These are phyloP conservation scores for Erythrophleum fordii DNA, from an alignment of 306 rosid species.

Conservation along the genomic window DNA sequence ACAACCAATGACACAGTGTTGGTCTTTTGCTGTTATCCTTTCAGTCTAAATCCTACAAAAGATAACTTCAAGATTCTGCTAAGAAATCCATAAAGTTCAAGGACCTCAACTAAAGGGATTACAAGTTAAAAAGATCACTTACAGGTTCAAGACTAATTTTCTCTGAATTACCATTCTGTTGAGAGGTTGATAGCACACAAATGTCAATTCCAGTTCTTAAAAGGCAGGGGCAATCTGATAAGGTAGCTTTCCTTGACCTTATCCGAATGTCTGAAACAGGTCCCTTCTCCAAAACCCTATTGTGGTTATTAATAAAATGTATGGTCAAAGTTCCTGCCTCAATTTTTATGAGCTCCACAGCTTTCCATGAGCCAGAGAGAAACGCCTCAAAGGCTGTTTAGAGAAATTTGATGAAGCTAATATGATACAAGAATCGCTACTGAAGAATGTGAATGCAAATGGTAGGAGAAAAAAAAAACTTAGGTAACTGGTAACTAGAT, in stretches of 20 bases:
- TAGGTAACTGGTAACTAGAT: background rate
- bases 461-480: background rate
- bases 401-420: slow-evolving; percentile 15
- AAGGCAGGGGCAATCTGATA: slow-evolving; percentile 73
- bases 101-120: slow-evolving; percentile 14
- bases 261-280: slow-evolving; percentile 65
- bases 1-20: background rate
- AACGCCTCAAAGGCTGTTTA: slow-evolving; percentile 81
- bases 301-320: slow-evolving; percentile 54
- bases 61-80: slow-evolving; percentile 12
- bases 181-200: slow-evolving; percentile 60
- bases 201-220: slow-evolving; percentile 81
- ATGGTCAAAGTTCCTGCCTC: slow-evolving; percentile 59
- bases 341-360: slow-evolving; percentile 64
- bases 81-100: slow-evolving; percentile 20
- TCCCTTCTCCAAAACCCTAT: slow-evolving; percentile 58
- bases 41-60: background rate
- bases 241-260: slow-evolving; percentile 73
- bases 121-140: slow-evolving; percentile 44
- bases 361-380: slow-evolving; percentile 72
- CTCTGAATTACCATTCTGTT: slow-evolving; percentile 31
- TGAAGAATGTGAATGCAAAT: slow-evolving; percentile 18
- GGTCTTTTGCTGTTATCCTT: slow-evolving; percentile 9
- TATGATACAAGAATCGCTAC: background rate
- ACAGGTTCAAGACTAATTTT: slow-evolving; percentile 49